phyloP scores from a whole-genome alignment of 306 rosid species.

The Datisca glomerata region DNA sequence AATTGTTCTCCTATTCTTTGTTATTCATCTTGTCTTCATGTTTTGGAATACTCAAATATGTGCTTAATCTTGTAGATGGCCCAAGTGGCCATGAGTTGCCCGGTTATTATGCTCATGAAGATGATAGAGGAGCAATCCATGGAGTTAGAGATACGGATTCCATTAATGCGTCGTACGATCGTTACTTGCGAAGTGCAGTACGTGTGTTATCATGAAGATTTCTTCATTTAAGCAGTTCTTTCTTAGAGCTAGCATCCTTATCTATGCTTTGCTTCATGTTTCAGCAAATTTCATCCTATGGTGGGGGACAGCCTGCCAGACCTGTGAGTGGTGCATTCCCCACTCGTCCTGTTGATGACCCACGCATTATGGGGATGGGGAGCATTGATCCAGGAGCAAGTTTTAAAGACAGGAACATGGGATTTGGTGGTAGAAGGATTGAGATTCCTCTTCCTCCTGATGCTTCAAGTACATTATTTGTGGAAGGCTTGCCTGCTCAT shows the following conservation, averaged over 20 bases:
- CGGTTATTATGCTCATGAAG: conserved; percentile 55
- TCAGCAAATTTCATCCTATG: conserved; percentile 66
- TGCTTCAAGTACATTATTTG: conserved; percentile 86
- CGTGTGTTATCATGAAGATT: conserved; percentile 13
- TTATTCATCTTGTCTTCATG: conserved; percentile 5
- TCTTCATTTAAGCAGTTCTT: too few relatives aligned
- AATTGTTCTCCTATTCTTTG: conserved; percentile 7
- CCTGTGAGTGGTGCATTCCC: conserved; percentile 45
- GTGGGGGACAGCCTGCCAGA: conserved; percentile 70
- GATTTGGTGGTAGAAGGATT: conserved; percentile 52
- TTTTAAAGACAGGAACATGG: conserved; percentile 47
- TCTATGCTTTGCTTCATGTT: conserved; percentile 18
- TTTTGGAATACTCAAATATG: conserved; percentile 11
- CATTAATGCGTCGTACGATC: conserved; percentile 93
- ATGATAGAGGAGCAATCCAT: conserved; percentile 64
- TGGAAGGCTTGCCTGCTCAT: conserved; percentile 88
- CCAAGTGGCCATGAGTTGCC: conserved; percentile 58
- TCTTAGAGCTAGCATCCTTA: too few relatives aligned
- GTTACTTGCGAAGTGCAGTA: conserved; percentile 84
- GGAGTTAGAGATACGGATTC: conserved; percentile 79
- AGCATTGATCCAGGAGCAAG: conserved; percentile 51
- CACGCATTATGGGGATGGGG: conserved; percentile 40
- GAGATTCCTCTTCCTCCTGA: conserved; percentile 83
- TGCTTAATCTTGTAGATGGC: conserved; percentile 45
- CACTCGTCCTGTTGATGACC: conserved; percentile 49